Evolutionary conservation across 108 stramenopile genomes (phyloP).

Genomic region (Cyclotella baltica): DNA sequence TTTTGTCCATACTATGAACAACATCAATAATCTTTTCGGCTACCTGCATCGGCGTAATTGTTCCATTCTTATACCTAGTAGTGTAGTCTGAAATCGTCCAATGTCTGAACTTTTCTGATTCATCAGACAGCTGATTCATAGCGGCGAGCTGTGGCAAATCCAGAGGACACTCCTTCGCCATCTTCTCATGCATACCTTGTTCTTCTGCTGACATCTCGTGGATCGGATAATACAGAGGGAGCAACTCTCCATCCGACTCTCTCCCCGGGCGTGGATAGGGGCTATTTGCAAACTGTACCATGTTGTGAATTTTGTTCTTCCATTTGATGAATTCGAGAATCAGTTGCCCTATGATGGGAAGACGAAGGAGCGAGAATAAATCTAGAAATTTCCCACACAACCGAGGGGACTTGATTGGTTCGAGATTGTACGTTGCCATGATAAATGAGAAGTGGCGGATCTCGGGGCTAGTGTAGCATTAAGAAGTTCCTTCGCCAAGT

Average conservation of each 20-base stretch:
- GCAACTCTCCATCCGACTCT: neutral
- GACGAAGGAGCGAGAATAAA: constrained; percentile 17
- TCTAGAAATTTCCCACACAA: constrained; percentile 8
- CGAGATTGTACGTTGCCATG: constrained; percentile 29
- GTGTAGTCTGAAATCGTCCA: constrained; percentile 43
- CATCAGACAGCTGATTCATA: neutral
- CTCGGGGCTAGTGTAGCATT: too few species aligned
- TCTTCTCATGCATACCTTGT: constrained; percentile 14
- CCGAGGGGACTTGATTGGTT: constrained; percentile 15
- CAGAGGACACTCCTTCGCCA: constrained; percentile 18
- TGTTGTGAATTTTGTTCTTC: constrained; percentile 13
- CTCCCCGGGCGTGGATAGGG: neutral
- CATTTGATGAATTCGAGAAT: constrained; percentile 14
- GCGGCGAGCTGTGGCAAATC: constrained; percentile 1
- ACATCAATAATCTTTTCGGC: constrained; percentile 30
- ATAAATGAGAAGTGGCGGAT: neutral
- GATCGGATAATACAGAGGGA: constrained; percentile 56
- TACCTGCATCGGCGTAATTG: constrained; percentile 32
- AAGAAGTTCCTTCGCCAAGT: too few species aligned
- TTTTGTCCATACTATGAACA: constrained; percentile 28
- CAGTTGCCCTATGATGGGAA: constrained; percentile 21
- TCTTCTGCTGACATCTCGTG: constrained; percentile 36
- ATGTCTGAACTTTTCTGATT: constrained; percentile 31
- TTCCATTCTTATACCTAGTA: constrained; percentile 26
- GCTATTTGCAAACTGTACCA: constrained; percentile 14